A percentile compares a stretch with the other conserved stretches of the same genome.
Evolutionary conservation across 129 eudicot species (phyloP).

Genomic region (Ambrosia trifida): DNA sequence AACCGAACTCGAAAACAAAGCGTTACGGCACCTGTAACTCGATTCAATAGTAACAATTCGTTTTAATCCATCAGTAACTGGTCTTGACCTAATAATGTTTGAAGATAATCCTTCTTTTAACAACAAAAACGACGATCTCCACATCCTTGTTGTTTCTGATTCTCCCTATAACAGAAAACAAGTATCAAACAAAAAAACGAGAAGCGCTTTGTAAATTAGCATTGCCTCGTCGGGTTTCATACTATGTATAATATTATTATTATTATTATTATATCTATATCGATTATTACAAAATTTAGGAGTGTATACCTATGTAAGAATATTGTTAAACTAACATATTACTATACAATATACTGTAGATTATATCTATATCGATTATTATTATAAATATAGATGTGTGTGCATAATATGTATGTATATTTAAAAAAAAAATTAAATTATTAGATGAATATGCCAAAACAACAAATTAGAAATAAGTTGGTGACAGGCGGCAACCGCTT

Average conservation of each 20-base stretch:
- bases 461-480: too few species aligned
- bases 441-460: too few species aligned
- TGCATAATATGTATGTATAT: neutral
- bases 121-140: constrained; percentile 49
- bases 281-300: neutral
- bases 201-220: too few species aligned
- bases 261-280: neutral
- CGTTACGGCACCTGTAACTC: constrained; percentile 17
- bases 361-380: neutral
- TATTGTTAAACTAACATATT: too few species aligned
- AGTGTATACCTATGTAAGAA: too few species aligned
- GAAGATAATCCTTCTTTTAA: constrained; percentile 37
- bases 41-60: constrained; percentile 10
- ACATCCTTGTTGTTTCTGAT: constrained; percentile 31
- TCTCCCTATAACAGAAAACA: neutral
- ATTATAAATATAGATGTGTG: neutral
- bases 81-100: constrained; percentile 20
- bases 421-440: too few species aligned
- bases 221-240: too few species aligned
- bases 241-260: too few species aligned
- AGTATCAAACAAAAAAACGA: too few species aligned
- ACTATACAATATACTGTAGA: too few species aligned
- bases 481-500: too few species aligned
- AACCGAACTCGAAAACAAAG: constrained; percentile 17
- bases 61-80: constrained; percentile 19